Conservation (phyloP, 257 asterid genomes). For the Solanum appendiculatum region DNA sequence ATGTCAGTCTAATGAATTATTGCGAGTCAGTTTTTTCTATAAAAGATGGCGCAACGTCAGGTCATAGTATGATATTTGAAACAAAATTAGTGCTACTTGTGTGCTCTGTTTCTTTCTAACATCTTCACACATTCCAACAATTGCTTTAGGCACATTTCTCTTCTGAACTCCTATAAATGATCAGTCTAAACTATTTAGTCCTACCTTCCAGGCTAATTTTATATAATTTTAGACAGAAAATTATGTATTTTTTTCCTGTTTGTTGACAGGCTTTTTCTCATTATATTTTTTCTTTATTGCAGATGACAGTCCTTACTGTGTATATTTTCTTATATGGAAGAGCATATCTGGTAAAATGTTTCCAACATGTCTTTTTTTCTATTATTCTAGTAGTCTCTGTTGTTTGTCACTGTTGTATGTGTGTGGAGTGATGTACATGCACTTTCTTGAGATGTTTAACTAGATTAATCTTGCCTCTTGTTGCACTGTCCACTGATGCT, state of each 20-base stretch:
- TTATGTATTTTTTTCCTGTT: not conserved
- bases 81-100: not conserved
- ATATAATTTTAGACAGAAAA: not conserved
- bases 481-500: not conserved
- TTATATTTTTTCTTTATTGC: constrained; percentile 22
- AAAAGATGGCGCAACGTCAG: not conserved
- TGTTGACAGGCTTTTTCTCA: not conserved
- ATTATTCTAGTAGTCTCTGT: not conserved
- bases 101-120: not conserved
- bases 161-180: not conserved
- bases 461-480: not conserved
- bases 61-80: not conserved
- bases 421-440: not conserved
- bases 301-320: constrained; percentile 98
- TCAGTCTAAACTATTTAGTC: not conserved
- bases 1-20: not conserved
- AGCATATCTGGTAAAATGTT: constrained; percentile 74
- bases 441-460: not conserved
- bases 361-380: constrained; percentile 11
- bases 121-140: not conserved
- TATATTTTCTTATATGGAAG: constrained; percentile 89
- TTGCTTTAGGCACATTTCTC: not conserved
- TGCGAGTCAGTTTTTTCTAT: not conserved
- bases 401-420: not conserved
- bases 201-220: not conserved